Conservation (phyloP, 2,329 filamentous ascomycete genomes). For the Exophiala alcalophila region DNA sequence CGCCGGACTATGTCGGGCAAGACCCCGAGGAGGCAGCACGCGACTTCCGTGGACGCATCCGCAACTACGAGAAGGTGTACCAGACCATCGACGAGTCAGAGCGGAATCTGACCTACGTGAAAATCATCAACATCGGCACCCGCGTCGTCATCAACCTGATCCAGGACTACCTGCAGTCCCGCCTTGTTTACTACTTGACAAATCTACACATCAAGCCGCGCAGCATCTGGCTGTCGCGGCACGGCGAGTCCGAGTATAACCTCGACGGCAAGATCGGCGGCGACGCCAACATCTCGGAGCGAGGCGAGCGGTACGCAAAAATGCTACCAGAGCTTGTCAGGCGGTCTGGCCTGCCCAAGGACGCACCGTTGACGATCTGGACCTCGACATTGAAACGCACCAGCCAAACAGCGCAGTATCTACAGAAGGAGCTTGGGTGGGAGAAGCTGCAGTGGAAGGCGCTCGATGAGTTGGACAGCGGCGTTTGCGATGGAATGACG, state of each 20-base stretch:
- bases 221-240: conserved; percentile 95
- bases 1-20: conserved; percentile 81
- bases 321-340: conserved; percentile 81
- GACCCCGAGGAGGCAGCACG: conserved; percentile 87
- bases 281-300: conserved; percentile 79
- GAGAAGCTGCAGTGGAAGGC: conserved; percentile 99
- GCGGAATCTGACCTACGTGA: conserved; percentile 85
- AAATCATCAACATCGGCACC: conserved; percentile 86
- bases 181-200: conserved; percentile 97
- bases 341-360: conserved; percentile 74
- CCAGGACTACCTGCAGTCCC: conserved; percentile 91
- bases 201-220: conserved; percentile 96
- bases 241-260: conserved; percentile 93
- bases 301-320: conserved; percentile 82
- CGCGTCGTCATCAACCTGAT: conserved; percentile 98
- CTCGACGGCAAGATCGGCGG: conserved; percentile 87
- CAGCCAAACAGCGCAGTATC: conserved; percentile 82
- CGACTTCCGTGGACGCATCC: conserved; percentile 91
- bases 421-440: conserved; percentile 66
- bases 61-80: conserved; percentile 97
- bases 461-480: conserved; percentile 92
- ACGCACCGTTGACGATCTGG: conserved; percentile 67
- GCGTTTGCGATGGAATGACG: conserved; percentile 93
- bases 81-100: conserved; percentile 90
- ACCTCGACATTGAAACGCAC: conserved; percentile 77